Base-by-base conservation (phyloP, 164 flowering plant genomes). In the Stephania yunnanensis region DNA sequence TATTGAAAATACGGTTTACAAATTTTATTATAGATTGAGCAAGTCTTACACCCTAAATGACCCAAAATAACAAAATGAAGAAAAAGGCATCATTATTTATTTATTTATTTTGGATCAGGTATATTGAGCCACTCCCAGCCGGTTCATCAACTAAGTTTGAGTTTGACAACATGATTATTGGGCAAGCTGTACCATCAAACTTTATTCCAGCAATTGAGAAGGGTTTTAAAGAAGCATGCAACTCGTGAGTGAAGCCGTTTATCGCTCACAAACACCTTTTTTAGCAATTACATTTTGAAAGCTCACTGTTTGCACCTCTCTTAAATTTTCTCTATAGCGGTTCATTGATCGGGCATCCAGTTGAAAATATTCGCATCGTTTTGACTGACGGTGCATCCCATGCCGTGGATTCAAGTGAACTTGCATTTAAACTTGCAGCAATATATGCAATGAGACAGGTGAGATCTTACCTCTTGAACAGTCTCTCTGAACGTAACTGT, bases 401-500 rank as follows among this genome's bases (percentile, higher is more conserved):
- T 88, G 89, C 98, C 61, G 99, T 96, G 80, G 99, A 96, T 89
- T 96, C 98, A 72, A 96, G 99, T 87, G 98, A 96, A 79, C 97
- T 96, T 83, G 99, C 99, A 22, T 96, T 96, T 81, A 94, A 94
- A 76, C 76, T 92, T 46, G 99, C 99, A 73, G 65, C 99, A 68
- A 96, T 96, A 67, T 94, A 96, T 86, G 99, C 99, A 69, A 92
- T 96, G 82, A 89, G 99, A 90, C 92, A 94, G 98, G 99, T 94
- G 63, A 2, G 45, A 67, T 82, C 66, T 82, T 31, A 5, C 68
- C 29, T 44, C 52, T 55, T 66, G 25, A 44, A 52, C 20, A 7
- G 29, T 65, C 0, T 70, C 6, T 69, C 29, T 29, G 19, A 10
- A 44, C 19, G 19, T 9, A 3, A 42, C 25, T 42, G 7, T 69